Base-by-base conservation (phyloP, 441 rosid genomes). In the Pelargonium australe region DNA sequence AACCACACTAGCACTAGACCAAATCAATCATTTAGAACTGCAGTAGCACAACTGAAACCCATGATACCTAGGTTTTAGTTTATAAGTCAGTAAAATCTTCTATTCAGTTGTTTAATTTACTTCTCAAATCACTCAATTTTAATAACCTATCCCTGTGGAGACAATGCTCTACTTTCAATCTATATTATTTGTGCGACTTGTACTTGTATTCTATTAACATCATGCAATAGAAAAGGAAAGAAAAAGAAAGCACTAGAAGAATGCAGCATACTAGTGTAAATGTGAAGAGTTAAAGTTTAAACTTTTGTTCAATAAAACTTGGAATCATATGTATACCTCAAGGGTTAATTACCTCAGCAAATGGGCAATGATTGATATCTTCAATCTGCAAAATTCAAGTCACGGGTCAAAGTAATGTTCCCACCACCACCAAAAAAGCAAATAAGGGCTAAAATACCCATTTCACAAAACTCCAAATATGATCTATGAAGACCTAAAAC, bases 331-430 rank as follows among this genome's bases (percentile, higher is more conserved):
- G 40, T 40, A 34, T 64, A 20, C 68, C 74, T 60, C 70, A 68
- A 58, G 67, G 7, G 28, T 25, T 3, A 34, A 63, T 76, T 70
- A 88, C 98, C 98, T 93, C 98, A 2, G 88, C 84, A 72, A 86
- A 82, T 0, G 96, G 90, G 66, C 86, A 85, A 17, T 86, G 88
- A 70, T 78, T 81, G 72, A 93, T 86, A 83, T 93, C 97, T 80
- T 83, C 90, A 76, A 90, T 73, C 96, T 90, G 80, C 82, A 79
- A 60, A 41, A 16, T 10, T 63, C 51, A 69, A 69, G 14, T 31
- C 25, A 63, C 66, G 67, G 67, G n/a, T 68, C 23, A 63, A 65
- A 53, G 17, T n/a, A 5, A 53, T n/a, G 60, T 53, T 53, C 60
- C 2, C 60, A 53, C 23, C 17, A 5, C 60, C 60, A 14, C 9